A percentile compares a stretch with the other conserved stretches of the same genome.
These are phyloP conservation scores for Malus domestica DNA, from an alignment of 306 rosid species.

Conservation along the genomic window ASM211411v1 NC_041804.1:1487001-1487500, in stretches of 20 bases:
- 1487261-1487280: slow-evolving; percentile 37
- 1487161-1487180: slow-evolving; percentile 2
- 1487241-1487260: slow-evolving; percentile 12
- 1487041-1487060: background rate
- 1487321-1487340: slow-evolving; percentile 15
- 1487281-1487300: slow-evolving; percentile 23
- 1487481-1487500: background rate
- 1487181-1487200: slow-evolving; percentile 44
- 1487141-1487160: background rate
- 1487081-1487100: too few relatives aligned
- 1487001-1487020: background rate
- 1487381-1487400: background rate
- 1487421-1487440: background rate
- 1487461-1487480: background rate
- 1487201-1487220: slow-evolving; percentile 70
- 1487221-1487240: slow-evolving; percentile 44
- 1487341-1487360: slow-evolving; percentile 26
- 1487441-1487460: slow-evolving; percentile 17
- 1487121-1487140: too few relatives aligned
- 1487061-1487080: background rate
- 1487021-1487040: background rate
- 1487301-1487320: slow-evolving; percentile 15
- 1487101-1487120: too few relatives aligned
- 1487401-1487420: background rate
- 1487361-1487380: slow-evolving; percentile 15